Conservation (phyloP, 306 rosid genomes). For the Senna siamea region DNA sequence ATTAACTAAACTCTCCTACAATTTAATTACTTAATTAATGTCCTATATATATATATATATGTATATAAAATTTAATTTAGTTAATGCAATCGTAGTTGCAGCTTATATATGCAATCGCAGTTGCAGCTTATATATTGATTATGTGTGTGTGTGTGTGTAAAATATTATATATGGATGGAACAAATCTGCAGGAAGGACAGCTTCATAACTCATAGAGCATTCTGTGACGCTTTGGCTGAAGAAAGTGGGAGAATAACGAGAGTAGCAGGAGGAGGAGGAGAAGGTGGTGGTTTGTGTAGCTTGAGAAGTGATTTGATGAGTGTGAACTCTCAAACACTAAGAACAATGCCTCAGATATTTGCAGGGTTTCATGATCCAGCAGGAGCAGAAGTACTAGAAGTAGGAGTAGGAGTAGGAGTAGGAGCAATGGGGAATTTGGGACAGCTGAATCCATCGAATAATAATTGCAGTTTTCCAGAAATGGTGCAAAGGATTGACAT, state of each 20-base stretch:
- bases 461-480: constrained; percentile 31
- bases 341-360: constrained; percentile 48
- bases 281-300: no score
- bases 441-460: background rate
- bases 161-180: no score
- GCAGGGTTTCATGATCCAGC: constrained; percentile 19
- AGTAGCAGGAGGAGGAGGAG: no score
- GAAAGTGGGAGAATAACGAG: constrained; percentile 54
- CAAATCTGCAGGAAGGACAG: constrained; percentile 86
- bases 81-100: no score
- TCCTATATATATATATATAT: no score
- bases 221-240: constrained; percentile 83
- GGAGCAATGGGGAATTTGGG: background rate
- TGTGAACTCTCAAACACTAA: constrained; percentile 37
- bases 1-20: background rate
- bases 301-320: constrained; percentile 40
- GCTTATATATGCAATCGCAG: no score
- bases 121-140: no score
- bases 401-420: no score
- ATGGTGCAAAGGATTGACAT: constrained; percentile 45
- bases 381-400: no score
- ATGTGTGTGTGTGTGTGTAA: no score
- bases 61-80: no score
- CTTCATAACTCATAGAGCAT: constrained; percentile 89
- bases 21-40: no score